Evolutionary conservation across 164 flowering plant species (phyloP), one percentile per base, ranked within the genome.

Genomic region (Cinnamomum chago): DNA sequence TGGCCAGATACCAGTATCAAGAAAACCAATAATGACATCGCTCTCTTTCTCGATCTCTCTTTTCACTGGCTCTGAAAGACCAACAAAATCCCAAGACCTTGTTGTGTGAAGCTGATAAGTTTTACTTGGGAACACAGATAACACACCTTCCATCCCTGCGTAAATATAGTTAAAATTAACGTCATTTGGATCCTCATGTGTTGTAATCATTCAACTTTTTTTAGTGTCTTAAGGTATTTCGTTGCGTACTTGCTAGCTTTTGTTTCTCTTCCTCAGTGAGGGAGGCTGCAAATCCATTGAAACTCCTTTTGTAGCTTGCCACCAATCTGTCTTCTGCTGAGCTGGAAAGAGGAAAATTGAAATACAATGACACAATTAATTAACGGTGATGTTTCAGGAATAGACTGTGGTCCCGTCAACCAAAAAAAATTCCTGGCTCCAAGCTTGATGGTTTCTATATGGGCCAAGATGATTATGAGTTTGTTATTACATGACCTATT

Each of bases 41-140:
- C 84, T 85, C 73, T 87, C 91, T 2, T 65, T n/a, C 11, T 65
- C 58, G 7, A 82, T 58, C 23, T 14, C 12, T 65, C 88, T 80
- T 2, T 47, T 62, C 7, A 64, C 80, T 2, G 75, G 3, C 23
- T 72, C 52, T 1, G 87, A 22, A 58, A 89, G 82, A 0, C 89
- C 92, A 74, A 82, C 71, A 65, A 84, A 87, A 66, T 87, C 89
- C 92, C 92, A 86, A 47, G 90, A 86, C 70, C 88, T 80, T 35
- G 90, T 83, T 17, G 88, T 89, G 69, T 83, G 88, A 35, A 86
- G 87, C 30, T 83, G 68, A 18, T 75, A 64, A 24, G 35, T 78
- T 35, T 69, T 50, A 50, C 75, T 83, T 0, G 85, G 83, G 66
- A 82, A 82, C 30, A 87, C 85, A 4, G 87, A 86, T 1, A 86